Base-by-base conservation (phyloP, 2,329 filamentous ascomycete species). In the Zasmidium angulare region DNA sequence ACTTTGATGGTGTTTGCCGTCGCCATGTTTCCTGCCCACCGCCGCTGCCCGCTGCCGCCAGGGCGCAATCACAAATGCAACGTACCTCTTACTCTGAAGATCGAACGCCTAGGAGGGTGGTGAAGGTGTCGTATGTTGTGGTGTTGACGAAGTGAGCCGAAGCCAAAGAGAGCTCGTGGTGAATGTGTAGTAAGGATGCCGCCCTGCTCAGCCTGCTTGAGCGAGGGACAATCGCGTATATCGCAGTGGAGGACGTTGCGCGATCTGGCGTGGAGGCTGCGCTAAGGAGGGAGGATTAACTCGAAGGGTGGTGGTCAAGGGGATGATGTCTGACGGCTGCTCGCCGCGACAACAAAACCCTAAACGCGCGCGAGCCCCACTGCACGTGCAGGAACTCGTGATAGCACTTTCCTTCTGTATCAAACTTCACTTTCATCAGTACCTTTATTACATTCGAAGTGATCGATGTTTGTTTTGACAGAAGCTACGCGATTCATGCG, bases 1-100 rank as follows among this genome's bases (percentile, higher is more conserved):
- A 99, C 95, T 90, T 73, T 73, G 69, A 73, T 73, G 26, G 71
- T 73, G 63, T 72, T 73, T 31, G 70, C 53, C 20, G 67, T 65
- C 56, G 70, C 56, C 70, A 72, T 72, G 56, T 19, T 63, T 53
- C 24, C 23, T 43, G 36, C 36, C n/a, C n/a, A n/a, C n/a, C 36
- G n/a, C 40, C 43, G 46, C 17, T 46, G 49, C 36, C 20, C 23
- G 59, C 53, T 47, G 56, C 56, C 60, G 58, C 53, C 52, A 43
- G 51, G 65, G 62, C 63, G 62, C 60, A 20, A 46, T 22, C 26
- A 23, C 48, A 29, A 22, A 3, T 23, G 20, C 12, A 26, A 24
- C 26, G 22, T 22, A 49, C 22, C 48, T 50, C 48, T 19, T 50
- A 9, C n/a, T 43, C 26, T 51, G 22, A 17, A 29, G 26, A 29